A percentile compares a stretch with the other conserved stretches of the same genome.
Conservation (phyloP, 1,139 yeast genomes). For the Geotrichum restrictum region DNA sequence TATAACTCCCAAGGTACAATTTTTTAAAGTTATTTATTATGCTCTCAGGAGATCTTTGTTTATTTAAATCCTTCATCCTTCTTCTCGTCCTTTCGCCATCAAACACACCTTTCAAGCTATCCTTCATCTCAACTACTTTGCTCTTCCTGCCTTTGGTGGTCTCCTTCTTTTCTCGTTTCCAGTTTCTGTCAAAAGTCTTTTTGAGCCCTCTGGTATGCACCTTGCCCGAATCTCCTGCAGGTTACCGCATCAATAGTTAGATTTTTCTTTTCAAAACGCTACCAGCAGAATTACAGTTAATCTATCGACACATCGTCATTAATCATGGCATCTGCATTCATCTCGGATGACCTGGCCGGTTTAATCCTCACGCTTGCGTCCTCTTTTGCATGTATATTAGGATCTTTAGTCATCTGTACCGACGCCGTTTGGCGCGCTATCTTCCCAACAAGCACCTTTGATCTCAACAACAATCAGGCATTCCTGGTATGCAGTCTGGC, state of each 20-base stretch:
- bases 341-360: constrained; percentile 41
- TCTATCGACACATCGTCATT: too few species aligned
- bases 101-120: too few species aligned
- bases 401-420: constrained; percentile 53
- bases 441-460: constrained; percentile 42
- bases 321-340: not conserved
- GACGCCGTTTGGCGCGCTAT: constrained; percentile 47
- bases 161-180: too few species aligned
- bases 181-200: not conserved
- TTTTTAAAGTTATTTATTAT: too few species aligned
- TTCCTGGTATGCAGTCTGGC: constrained; percentile 65
- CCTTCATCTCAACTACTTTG: too few species aligned
- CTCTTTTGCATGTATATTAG: constrained; percentile 55
- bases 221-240: not conserved
- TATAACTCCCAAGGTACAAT: too few species aligned
- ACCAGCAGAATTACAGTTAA: not conserved
- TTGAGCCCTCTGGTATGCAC: not conserved
- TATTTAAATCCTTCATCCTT: too few species aligned
- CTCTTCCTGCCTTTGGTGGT: too few species aligned
- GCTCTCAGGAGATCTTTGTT: too few species aligned
- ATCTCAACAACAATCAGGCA: constrained; percentile 54
- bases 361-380: constrained; percentile 57
- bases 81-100: too few species aligned
- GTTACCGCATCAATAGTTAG: too few species aligned
- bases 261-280: not conserved